Conservation (phyloP, 2,329 filamentous ascomycete genomes). For the Myotisia sp. region DNA sequence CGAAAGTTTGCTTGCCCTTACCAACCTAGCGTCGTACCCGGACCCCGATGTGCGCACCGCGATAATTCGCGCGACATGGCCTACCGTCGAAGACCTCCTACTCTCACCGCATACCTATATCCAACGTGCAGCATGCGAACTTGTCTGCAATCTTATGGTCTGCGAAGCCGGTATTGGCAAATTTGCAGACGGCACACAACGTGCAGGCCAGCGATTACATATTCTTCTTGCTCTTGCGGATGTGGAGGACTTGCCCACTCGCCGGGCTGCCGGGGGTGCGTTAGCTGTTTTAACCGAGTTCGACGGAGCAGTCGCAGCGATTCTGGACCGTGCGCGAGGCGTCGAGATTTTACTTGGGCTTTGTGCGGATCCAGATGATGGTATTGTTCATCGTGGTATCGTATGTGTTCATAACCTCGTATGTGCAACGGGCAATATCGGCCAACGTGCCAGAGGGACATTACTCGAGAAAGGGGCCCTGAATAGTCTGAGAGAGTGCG, state of each 20-base stretch:
- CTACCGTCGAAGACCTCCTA: constrained; percentile 67
- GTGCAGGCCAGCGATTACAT: constrained; percentile 61
- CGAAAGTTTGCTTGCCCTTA: constrained; percentile 79
- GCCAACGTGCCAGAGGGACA: constrained; percentile 44
- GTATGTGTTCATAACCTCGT: constrained; percentile 64
- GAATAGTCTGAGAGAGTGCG: constrained; percentile 52
- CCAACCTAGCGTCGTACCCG: constrained; percentile 65
- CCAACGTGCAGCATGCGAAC: constrained; percentile 69
- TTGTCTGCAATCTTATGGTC: constrained; percentile 69
- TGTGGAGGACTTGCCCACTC: constrained; percentile 63
- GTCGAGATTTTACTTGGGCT: constrained; percentile 66
- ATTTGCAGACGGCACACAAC: constrained; percentile 41
- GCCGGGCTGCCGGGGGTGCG: constrained; percentile 75
- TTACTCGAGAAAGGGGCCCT: constrained; percentile 50
- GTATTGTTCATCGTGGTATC: constrained; percentile 49
- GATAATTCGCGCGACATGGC: constrained; percentile 62
- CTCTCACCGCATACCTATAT: constrained; percentile 62
- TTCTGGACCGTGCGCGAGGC: constrained; percentile 58
- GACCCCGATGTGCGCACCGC: constrained; percentile 42
- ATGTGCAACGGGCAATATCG: constrained; percentile 50
- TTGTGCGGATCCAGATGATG: constrained; percentile 52
- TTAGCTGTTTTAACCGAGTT: constrained; percentile 71
- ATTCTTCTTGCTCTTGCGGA: constrained; percentile 79
- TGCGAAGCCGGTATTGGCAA: constrained; percentile 32
- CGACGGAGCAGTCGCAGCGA: constrained; percentile 56